phyloP scores from a whole-genome alignment of 345 rosid species.

The Clausena lansium region DNA sequence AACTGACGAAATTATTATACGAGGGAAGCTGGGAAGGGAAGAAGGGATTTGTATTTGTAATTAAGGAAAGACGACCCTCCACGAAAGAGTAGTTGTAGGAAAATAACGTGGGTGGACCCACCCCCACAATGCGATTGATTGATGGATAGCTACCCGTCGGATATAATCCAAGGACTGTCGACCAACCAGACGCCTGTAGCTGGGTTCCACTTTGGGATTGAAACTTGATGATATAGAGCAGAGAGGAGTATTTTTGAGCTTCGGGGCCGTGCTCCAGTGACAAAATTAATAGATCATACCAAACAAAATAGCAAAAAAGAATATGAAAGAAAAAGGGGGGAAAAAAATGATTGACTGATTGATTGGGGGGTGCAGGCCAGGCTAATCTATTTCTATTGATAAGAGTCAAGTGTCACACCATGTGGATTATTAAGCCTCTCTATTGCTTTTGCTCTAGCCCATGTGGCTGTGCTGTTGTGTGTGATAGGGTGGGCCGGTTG shows the following conservation, averaged over 20 bases:
- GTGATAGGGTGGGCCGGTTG: not conserved
- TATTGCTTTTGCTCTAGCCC: not conserved
- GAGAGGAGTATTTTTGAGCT: not conserved
- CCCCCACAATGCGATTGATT: conserved; percentile 5
- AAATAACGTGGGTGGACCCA: conserved; percentile 11
- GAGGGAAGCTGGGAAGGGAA: too few species aligned
- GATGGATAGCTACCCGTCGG: conserved; percentile 29
- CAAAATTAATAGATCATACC: not conserved
- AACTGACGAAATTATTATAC: conserved; percentile 17
- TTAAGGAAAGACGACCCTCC: not conserved
- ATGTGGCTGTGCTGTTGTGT: not conserved
- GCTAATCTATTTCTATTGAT: not conserved
- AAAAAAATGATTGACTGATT: too few species aligned
- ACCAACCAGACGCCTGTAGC: conserved; percentile 19
- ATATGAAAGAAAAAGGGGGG: too few species aligned
- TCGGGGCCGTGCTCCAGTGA: conserved; percentile 2
- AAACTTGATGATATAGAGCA: not conserved
- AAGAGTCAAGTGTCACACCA: too few species aligned
- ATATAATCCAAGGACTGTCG: conserved; percentile 34
- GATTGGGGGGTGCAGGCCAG: not conserved
- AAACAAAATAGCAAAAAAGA: not conserved
- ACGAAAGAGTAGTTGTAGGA: not conserved
- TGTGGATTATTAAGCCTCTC: too few species aligned
- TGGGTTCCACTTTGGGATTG: conserved; percentile 10
- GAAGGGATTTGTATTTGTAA: not conserved